Evolutionary conservation across 345 rosid genomes (phyloP).

Genomic region (Eucalyptus victrix): DNA sequence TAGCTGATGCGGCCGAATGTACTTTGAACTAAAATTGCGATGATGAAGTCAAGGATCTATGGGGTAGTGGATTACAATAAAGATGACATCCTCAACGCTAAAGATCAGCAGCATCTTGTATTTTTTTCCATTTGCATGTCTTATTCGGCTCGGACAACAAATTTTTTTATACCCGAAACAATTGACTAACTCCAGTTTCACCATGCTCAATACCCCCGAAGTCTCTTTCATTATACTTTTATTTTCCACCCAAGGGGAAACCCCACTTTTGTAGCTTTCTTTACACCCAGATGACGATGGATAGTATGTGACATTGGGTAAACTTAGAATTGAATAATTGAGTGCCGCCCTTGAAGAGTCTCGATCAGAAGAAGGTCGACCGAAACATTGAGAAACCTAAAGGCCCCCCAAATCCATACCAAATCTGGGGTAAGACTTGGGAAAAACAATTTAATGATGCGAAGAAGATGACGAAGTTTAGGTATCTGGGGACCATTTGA

Average conservation of each 20-base stretch:
- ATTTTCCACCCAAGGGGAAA: not conserved
- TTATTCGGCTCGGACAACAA: not conserved
- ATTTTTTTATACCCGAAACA: not conserved
- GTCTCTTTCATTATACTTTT: not conserved
- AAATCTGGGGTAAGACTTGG: not conserved
- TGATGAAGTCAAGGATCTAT: not conserved
- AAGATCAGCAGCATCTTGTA: not conserved
- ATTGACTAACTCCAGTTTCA: not conserved
- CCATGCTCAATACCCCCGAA: not conserved
- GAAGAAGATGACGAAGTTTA: not conserved
- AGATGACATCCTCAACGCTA: not conserved
- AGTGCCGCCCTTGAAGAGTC: not conserved
- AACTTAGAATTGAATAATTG: not conserved
- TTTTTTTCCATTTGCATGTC: not conserved
- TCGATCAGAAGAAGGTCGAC: not conserved
- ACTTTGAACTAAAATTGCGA: not conserved
- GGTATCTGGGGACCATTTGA: not conserved
- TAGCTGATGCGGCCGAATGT: not conserved
- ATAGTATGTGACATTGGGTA: not conserved
- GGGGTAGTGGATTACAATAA: not conserved
- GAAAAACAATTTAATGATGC: not conserved
- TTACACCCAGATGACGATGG: not conserved
- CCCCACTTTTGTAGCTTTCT: not conserved
- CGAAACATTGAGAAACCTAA: not conserved
- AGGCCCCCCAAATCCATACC: not conserved